Evolutionary conservation across 805 yeast genomes (phyloP).

Genomic region (Candida orba): DNA sequence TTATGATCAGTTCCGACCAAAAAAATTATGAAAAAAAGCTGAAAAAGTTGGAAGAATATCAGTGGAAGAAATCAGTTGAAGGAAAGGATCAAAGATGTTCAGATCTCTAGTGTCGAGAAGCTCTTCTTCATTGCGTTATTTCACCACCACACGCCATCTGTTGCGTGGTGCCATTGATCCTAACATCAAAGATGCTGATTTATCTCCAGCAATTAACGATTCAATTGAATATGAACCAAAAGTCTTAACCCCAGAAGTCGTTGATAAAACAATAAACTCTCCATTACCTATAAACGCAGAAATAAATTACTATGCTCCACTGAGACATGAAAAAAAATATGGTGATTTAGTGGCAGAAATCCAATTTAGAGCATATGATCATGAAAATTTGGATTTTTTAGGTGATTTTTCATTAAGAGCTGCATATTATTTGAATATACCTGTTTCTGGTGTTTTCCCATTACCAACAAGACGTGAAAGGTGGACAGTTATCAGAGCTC

Average conservation of each 20-base stretch:
- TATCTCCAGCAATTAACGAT: constrained; percentile 4
- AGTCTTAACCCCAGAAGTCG: constrained; percentile 28
- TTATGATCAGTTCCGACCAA: background rate
- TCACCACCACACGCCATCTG: constrained; percentile 6
- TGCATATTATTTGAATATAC: constrained; percentile 85
- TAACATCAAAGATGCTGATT: background rate
- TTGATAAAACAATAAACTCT: constrained; percentile 29
- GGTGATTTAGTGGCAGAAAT: constrained; percentile 77
- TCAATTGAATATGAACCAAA: constrained; percentile 30
- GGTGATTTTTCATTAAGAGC: constrained; percentile 85
- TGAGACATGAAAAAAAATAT: constrained; percentile 56
- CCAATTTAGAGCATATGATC: constrained; percentile 63
- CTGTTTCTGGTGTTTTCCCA: constrained; percentile 68
- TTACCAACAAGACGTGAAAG: constrained; percentile 67
- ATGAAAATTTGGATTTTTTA: constrained; percentile 63
- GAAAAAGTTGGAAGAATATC: too few species aligned
- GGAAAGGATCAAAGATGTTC: background rate
- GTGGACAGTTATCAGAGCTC: constrained; percentile 91
- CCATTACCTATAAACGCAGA: constrained; percentile 85
- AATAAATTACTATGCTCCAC: constrained; percentile 73
- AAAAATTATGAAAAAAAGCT: background rate
- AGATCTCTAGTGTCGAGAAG: constrained; percentile 3
- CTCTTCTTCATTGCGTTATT: constrained; percentile 5
- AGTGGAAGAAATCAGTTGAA: too few species aligned
- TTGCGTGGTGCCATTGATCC: constrained; percentile 12